Evolutionary conservation across 441 rosid genomes (phyloP).

Genomic region (Adansonia gregorii): DNA sequence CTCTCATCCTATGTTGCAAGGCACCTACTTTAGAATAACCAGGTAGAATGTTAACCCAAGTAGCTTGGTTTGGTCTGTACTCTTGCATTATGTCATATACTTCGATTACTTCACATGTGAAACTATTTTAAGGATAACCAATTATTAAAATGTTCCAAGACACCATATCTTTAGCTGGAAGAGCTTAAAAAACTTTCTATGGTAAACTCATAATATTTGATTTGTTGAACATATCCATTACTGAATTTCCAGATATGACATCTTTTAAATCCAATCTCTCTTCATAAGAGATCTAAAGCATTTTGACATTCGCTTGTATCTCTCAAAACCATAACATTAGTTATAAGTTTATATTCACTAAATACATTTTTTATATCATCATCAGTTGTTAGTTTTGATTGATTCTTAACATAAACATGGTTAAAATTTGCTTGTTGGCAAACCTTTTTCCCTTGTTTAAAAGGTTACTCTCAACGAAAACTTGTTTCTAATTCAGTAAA

Average conservation of each 20-base stretch:
- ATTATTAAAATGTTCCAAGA: slow-evolving; percentile 79
- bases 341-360: too few species aligned
- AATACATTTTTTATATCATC: too few species aligned
- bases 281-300: slow-evolving; percentile 44
- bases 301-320: too few species aligned
- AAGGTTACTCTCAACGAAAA: too few species aligned
- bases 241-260: slow-evolving; percentile 58
- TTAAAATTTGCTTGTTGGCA: too few species aligned
- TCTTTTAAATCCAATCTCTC: slow-evolving; percentile 54
- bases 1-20: slow-evolving; percentile 67
- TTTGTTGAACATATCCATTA: slow-evolving; percentile 76
- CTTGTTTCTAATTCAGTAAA: too few species aligned
- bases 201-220: slow-evolving; percentile 57
- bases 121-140: slow-evolving; percentile 73
- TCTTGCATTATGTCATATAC: slow-evolving; percentile 53
- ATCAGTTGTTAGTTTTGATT: too few species aligned
- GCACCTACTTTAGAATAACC: slow-evolving; percentile 74
- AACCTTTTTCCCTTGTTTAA: too few species aligned
- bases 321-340: too few species aligned
- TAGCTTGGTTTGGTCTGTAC: slow-evolving; percentile 58
- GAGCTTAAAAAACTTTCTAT: slow-evolving; percentile 52
- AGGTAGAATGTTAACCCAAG: slow-evolving; percentile 73
- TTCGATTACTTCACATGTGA: slow-evolving; percentile 68
- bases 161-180: slow-evolving; percentile 64
- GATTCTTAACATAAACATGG: too few species aligned